Percentiles rank a stretch among this genome's conserved stretches.
Evolutionary conservation across 176 grass and related monocot species (phyloP).

Genomic region (Oryza officinalis): DNA sequence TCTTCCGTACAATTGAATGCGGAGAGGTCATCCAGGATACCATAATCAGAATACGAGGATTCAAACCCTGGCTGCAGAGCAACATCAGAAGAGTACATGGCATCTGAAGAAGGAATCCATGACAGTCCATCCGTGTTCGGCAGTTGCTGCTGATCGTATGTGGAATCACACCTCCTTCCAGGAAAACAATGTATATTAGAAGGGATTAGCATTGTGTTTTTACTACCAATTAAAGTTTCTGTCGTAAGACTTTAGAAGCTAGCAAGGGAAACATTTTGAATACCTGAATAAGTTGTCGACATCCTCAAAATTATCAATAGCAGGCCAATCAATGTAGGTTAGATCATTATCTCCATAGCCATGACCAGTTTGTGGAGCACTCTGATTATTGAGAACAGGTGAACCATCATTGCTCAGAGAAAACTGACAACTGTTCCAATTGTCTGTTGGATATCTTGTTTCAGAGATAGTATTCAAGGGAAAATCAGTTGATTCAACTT

Average conservation of each 20-base stretch:
- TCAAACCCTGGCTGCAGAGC: conserved; percentile 47
- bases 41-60: conserved; percentile 57
- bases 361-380: conserved; percentile 34
- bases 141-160: conserved; percentile 60
- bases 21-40: conserved; percentile 52
- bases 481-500: conserved; percentile 26
- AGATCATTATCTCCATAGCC: conserved; percentile 74
- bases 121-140: conserved; percentile 61
- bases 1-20: conserved; percentile 45
- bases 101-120: conserved; percentile 79
- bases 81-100: conserved; percentile 66
- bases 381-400: conserved; percentile 42
- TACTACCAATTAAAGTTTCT: neutral
- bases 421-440: conserved; percentile 46
- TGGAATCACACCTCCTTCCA: conserved; percentile 74
- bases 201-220: conserved; percentile 3
- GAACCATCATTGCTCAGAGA: conserved; percentile 48
- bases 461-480: conserved; percentile 21
- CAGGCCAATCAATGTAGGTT: conserved; percentile 79
- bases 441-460: conserved; percentile 52
- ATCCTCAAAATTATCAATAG: conserved; percentile 90
- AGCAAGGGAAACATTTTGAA: conserved; percentile 10
- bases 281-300: conserved; percentile 95
- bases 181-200: neutral
- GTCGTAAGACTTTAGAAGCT: neutral